Evolutionary conservation across 2,329 filamentous ascomycete species (phyloP), one percentile per base, ranked within the genome.

Genomic region (Ilyonectria sp.): DNA sequence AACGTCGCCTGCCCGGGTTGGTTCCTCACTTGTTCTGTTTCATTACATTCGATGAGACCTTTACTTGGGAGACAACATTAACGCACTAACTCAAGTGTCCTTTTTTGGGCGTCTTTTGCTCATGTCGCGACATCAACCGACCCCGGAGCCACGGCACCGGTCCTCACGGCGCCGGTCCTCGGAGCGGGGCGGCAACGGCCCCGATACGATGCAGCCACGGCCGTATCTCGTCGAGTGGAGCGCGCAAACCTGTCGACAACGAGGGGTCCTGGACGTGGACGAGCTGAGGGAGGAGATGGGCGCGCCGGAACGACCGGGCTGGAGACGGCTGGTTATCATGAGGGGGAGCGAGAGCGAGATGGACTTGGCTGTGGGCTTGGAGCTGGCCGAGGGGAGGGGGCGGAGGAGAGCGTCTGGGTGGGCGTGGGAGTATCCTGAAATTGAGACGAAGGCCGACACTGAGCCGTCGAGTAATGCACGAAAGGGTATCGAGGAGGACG

Each of bases 151-250:
- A 57, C 70, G 72, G 57, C 69, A 67, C 63, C 69, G 71, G 33
- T 52, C 58, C 44, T 60, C 57, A 4, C 69, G 65, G 10, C 60
- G 72, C 33, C 60, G 71, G 6, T 75, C 72, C 13, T 73, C 74
- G 31, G 72, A 75, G 35, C 72, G 70, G 60, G 71, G 54, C 40
- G 58, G 63, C 17, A 37, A 49, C 49, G 65, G 69, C 4, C n/a
- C 60, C 44, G 63, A 50, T 17, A 13, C 29, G 4, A 53, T 65
- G n/a, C 37, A 37, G 43, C 60, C 67, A 1, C 69, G 72, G 11
- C 69, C 74, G 9, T 76, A 76, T 23, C 44, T 76, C 5, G 29
- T 76, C n/a, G 74, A 75, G 66, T 76, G 73, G 73, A 73, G 63
- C 7, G 63, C 49, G 2, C 69, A 76, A 29, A 70, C 63, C 0